These are phyloP conservation scores for Botrytis byssoidea DNA, from an alignment of 2,329 filamentous ascomycete genomes.

Conservation along the genomic window DNA sequence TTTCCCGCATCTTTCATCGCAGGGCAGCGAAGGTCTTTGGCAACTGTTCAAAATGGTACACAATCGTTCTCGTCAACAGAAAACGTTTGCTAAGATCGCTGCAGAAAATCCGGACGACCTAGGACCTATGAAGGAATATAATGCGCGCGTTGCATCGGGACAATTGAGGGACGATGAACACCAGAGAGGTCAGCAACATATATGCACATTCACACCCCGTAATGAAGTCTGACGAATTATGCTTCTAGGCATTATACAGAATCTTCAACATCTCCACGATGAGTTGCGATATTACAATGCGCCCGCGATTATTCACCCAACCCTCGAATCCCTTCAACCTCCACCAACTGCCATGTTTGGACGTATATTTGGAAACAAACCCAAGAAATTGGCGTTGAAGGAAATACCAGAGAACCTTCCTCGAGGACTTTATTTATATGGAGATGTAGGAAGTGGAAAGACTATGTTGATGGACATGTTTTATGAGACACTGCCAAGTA, in stretches of 20 bases:
- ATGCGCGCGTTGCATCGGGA: slow-evolving; percentile 72
- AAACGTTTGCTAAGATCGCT: not conserved
- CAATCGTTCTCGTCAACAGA: not conserved
- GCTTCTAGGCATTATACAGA: slow-evolving; percentile 74
- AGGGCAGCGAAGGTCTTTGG: slow-evolving; percentile 35
- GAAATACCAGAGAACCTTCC: slow-evolving; percentile 73
- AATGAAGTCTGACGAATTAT: slow-evolving; percentile 21
- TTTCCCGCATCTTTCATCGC: slow-evolving; percentile 35
- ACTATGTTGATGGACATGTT: slow-evolving; percentile 99
- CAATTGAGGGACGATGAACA: slow-evolving; percentile 82
- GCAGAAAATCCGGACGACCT: slow-evolving; percentile 35
- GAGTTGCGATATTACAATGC: slow-evolving; percentile 73
- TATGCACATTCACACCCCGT: not conserved
- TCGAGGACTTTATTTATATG: slow-evolving; percentile 89
- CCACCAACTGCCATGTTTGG: slow-evolving; percentile 53
- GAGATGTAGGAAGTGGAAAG: slow-evolving; percentile 95
- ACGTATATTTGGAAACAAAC: slow-evolving; percentile 57
- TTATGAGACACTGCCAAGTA: slow-evolving; percentile 82
- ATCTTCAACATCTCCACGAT: slow-evolving; percentile 83
- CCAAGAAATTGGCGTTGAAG: slow-evolving; percentile 41
- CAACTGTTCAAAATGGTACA: slow-evolving; percentile 36
- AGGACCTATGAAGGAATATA: slow-evolving; percentile 86
- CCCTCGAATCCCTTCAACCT: slow-evolving; percentile 65
- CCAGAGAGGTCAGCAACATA: slow-evolving; percentile 66
- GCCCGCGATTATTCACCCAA: slow-evolving; percentile 73